Evolutionary conservation across 1,284 basidiomycete species (phyloP).

Genomic region (Malassezia obtusa): DNA sequence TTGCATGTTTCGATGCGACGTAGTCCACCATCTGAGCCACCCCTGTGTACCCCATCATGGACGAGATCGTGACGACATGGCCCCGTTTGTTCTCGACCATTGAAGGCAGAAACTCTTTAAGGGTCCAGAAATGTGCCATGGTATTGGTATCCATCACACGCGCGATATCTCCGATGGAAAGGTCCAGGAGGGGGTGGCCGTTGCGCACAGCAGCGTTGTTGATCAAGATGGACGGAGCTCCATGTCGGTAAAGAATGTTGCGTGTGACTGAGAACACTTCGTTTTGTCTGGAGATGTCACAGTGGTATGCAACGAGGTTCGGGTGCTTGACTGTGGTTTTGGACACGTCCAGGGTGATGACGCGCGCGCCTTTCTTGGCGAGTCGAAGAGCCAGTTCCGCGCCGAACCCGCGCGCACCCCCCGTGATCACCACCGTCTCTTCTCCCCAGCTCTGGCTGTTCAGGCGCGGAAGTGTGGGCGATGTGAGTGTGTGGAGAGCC

Average conservation of each 20-base stretch:
- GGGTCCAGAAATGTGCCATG: slow-evolving; percentile 75
- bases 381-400: slow-evolving; percentile 72
- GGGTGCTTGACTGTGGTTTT: slow-evolving; percentile 2
- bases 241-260: slow-evolving; percentile 13
- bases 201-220: slow-evolving; percentile 95
- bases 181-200: slow-evolving; percentile 72
- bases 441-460: slow-evolving; percentile 13
- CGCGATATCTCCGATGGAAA: slow-evolving; percentile 64
- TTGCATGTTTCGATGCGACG: slow-evolving; percentile 44
- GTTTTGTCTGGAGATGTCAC: slow-evolving; percentile 22
- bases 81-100: slow-evolving; percentile 69
- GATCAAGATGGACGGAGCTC: slow-evolving; percentile 62
- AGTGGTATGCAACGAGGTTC: slow-evolving; percentile 29
- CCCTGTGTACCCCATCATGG: slow-evolving; percentile 65
- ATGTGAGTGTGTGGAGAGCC: background rate
- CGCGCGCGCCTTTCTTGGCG: slow-evolving; percentile 66
- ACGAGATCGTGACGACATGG: slow-evolving; percentile 65
- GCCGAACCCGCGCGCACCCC: slow-evolving; percentile 75
- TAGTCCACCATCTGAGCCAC: slow-evolving; percentile 59
- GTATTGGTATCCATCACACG: slow-evolving; percentile 67
- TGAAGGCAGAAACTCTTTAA: slow-evolving; percentile 83
- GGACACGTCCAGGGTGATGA: slow-evolving; percentile 65
- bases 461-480: background rate
- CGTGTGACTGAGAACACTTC: background rate
- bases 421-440: slow-evolving; percentile 33